A percentile compares a stretch with the other conserved stretches of the same genome.
phyloP scores from a whole-genome alignment of 2,329 filamentous ascomycete species.

The Epichloe gansuensis region DNA sequence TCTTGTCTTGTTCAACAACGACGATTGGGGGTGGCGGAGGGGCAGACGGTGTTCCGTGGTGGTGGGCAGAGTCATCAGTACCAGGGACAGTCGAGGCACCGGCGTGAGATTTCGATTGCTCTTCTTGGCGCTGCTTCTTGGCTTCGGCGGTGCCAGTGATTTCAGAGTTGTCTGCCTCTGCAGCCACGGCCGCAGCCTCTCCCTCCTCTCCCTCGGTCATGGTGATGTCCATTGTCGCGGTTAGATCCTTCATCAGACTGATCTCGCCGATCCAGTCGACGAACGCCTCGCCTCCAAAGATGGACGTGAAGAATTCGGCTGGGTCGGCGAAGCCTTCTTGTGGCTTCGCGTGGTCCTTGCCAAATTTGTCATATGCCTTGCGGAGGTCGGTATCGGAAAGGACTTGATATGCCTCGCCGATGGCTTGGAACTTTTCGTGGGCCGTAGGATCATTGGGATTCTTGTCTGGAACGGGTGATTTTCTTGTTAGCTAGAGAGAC shows the following conservation, averaged over 20 bases:
- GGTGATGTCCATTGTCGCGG: constrained; percentile 95
- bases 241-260: constrained; percentile 95
- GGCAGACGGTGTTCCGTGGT: constrained; percentile 2
- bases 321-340: constrained; percentile 90
- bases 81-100: constrained; percentile 10
- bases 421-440: constrained; percentile 85
- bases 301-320: constrained; percentile 94
- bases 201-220: constrained; percentile 60
- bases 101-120: constrained; percentile 10
- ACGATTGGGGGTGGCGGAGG: constrained; percentile 22
- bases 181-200: constrained; percentile 18
- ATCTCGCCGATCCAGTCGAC: constrained; percentile 96
- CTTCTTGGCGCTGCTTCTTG: constrained; percentile 41
- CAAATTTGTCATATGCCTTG: constrained; percentile 90
- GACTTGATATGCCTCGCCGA: constrained; percentile 64
- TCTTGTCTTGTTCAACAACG: constrained; percentile 27
- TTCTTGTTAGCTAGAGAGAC: not conserved
- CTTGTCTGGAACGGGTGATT: constrained; percentile 52
- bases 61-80: constrained; percentile 15
- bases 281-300: constrained; percentile 95
- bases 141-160: constrained; percentile 45
- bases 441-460: constrained; percentile 93
- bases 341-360: constrained; percentile 88
- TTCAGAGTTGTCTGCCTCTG: constrained; percentile 31
- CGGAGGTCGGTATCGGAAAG: constrained; percentile 79